Evolutionary conservation across 2,329 filamentous ascomycete species (phyloP).

Genomic region (Trichoderma sp.): DNA sequence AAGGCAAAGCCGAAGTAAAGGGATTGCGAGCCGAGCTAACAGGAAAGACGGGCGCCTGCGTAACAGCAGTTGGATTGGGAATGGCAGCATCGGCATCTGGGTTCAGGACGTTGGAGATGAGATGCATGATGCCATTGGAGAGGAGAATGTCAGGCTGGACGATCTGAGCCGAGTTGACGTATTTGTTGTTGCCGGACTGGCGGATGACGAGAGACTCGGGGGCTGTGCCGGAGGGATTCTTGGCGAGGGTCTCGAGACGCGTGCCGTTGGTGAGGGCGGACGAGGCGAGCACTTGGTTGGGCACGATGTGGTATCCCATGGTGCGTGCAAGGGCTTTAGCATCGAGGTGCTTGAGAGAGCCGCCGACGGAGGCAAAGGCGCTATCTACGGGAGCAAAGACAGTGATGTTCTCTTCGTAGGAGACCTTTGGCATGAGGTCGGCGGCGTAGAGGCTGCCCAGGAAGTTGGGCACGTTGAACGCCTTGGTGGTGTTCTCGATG

Average conservation of each 20-base stretch:
- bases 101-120: constrained; percentile 53
- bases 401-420: constrained; percentile 47
- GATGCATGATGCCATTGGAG: constrained; percentile 56
- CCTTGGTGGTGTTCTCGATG: constrained; percentile 49
- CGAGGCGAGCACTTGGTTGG: constrained; percentile 52
- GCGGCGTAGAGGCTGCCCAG: constrained; percentile 34
- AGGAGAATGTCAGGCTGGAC: constrained; percentile 52
- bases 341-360: constrained; percentile 46
- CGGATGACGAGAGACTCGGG: constrained; percentile 38
- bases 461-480: constrained; percentile 44
- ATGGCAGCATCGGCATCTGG: constrained; percentile 35
- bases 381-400: constrained; percentile 62
- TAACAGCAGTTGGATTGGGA: constrained; percentile 38
- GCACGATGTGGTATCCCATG: constrained; percentile 63
- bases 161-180: constrained; percentile 52
- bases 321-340: constrained; percentile 48
- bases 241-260: constrained; percentile 35
- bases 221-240: constrained; percentile 40
- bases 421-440: constrained; percentile 39
- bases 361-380: constrained; percentile 57
- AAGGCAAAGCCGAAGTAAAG: constrained; percentile 44
- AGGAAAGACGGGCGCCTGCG: constrained; percentile 51
- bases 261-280: constrained; percentile 35
- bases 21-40: constrained; percentile 45
- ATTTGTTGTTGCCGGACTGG: constrained; percentile 44